Evolutionary conservation across 2,329 filamentous ascomycete genomes (phyloP).

Genomic region (Epicoccum nigrum): DNA sequence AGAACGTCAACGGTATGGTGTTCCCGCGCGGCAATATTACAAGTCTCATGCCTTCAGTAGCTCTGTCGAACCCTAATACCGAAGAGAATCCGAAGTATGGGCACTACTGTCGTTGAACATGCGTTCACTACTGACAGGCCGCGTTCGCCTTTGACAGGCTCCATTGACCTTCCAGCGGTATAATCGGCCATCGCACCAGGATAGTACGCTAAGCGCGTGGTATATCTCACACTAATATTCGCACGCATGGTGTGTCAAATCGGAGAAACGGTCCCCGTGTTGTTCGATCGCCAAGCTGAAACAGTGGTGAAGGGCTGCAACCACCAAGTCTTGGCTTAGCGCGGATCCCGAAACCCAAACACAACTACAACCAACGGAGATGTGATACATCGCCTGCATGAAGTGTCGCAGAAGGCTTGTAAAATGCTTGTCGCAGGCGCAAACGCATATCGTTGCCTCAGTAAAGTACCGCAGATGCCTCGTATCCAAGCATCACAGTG

Average conservation of each 20-base stretch:
- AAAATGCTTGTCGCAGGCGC: constrained; percentile 31
- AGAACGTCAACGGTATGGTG: constrained; percentile 1
- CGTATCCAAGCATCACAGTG: not conserved
- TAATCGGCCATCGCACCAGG: not conserved
- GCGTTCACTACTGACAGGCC: not conserved
- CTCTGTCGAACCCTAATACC: not conserved
- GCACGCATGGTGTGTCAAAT: constrained; percentile 30
- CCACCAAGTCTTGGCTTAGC: constrained; percentile 36
- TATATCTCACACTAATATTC: not conserved
- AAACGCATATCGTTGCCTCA: constrained; percentile 33
- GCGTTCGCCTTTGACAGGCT: not conserved
- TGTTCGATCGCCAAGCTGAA: constrained; percentile 45
- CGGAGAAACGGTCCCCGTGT: constrained; percentile 17
- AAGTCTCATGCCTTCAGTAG: not conserved
- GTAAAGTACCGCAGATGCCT: constrained; percentile 14
- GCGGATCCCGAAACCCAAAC: constrained; percentile 33
- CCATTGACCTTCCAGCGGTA: not conserved
- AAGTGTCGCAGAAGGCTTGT: constrained; percentile 35
- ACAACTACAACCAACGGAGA: constrained; percentile 30
- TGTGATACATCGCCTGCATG: constrained; percentile 19
- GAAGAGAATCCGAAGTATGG: constrained; percentile 2
- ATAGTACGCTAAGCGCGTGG: constrained; percentile 1
- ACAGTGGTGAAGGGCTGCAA: constrained; percentile 41
- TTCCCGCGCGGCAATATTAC: constrained; percentile 6
- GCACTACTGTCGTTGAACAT: not conserved